A percentile compares a stretch with the other conserved stretches of the same genome.
phyloP scores from a whole-genome alignment of 148 eudicot species.

The Vaccinium macrocarpon region DNA sequence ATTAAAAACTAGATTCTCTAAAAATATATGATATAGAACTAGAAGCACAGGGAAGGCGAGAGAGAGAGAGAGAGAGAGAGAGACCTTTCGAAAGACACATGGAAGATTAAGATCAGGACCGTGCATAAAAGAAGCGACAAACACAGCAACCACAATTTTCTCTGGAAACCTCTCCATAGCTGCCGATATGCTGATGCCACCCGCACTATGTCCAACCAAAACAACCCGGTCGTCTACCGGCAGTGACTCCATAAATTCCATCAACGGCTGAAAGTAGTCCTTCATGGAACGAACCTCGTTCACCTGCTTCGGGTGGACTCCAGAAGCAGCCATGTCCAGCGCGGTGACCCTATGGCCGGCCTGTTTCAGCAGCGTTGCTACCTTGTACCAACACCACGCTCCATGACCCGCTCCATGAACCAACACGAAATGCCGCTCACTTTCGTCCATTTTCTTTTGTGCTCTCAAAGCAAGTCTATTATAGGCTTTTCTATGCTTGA shows the following conservation, averaged over 20 bases:
- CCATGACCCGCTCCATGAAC: constrained; percentile 46
- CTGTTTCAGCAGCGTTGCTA: constrained; percentile 23
- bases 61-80: background rate
- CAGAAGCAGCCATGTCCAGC: constrained; percentile 37
- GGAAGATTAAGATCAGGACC: constrained; percentile 14
- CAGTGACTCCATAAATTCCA: constrained; percentile 25
- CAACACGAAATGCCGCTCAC: constrained; percentile 34
- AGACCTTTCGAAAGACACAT: constrained; percentile 21
- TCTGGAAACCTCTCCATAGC: constrained; percentile 31
- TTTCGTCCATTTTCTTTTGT: background rate
- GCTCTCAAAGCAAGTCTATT: background rate
- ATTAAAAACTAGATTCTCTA: background rate
- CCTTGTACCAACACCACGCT: constrained; percentile 53
- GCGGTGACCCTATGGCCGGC: constrained; percentile 32
- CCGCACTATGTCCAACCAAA: constrained; percentile 31
- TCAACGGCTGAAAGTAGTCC: constrained; percentile 24
- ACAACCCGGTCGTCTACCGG: constrained; percentile 22
- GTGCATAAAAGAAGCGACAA: constrained; percentile 28
- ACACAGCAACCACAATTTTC: constrained; percentile 28
- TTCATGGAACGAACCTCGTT: constrained; percentile 21
- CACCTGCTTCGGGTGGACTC: constrained; percentile 18
- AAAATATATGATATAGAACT: background rate
- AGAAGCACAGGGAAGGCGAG: background rate
- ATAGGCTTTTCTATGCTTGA: background rate
- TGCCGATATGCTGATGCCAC: constrained; percentile 27